These are phyloP conservation scores for Entomortierella chlamydospora DNA, from an alignment of 192 early-diverging fungal genomes.

Conservation along the genomic window DNA sequence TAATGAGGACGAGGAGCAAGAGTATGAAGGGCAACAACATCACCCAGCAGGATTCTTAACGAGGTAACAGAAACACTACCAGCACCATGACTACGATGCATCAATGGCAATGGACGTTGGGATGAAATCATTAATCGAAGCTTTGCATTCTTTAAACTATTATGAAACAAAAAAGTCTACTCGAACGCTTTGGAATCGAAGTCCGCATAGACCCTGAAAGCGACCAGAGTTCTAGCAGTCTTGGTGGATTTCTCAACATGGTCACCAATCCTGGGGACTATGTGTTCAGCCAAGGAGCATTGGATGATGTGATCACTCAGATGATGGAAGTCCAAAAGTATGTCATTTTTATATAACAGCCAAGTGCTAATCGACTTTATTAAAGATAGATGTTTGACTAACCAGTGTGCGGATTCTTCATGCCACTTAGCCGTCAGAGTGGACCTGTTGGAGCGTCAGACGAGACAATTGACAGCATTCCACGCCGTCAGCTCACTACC, in stretches of 20 bases:
- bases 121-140: too few species aligned
- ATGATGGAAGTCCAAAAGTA: conserved; percentile 80
- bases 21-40: neutral
- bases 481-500: conserved; percentile 30
- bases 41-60: neutral
- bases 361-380: too few species aligned
- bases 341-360: conserved; percentile 6
- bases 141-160: neutral
- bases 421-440: conserved; percentile 65
- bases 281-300: conserved; percentile 82
- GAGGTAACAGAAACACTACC: neutral
- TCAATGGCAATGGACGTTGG: neutral
- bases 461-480: conserved; percentile 76
- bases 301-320: conserved; percentile 92
- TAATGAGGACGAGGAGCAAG: neutral
- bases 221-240: neutral
- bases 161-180: conserved; percentile 5
- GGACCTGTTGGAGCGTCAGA: conserved; percentile 87
- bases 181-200: conserved; percentile 25
- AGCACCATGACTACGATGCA: neutral
- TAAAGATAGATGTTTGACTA: too few species aligned
- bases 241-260: conserved; percentile 41
- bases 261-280: conserved; percentile 81
- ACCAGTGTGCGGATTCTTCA: too few species aligned
- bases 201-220: neutral